These are phyloP conservation scores for Hortiboletus campestris DNA, from an alignment of 768 basidiomycete species.

Conservation along the genomic window DNA sequence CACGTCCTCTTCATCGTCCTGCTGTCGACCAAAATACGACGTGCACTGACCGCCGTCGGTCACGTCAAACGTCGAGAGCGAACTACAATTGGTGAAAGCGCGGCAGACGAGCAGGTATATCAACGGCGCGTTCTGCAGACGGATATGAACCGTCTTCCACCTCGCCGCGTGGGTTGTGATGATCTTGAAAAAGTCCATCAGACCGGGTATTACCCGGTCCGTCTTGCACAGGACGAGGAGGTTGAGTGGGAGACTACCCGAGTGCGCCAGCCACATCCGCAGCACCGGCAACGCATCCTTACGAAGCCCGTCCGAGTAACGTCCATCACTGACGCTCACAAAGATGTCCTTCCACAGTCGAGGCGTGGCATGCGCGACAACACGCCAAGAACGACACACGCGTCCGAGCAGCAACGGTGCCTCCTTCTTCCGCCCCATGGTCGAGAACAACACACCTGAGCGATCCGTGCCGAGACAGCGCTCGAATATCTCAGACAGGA, in stretches of 20 bases:
- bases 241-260: conserved; percentile 21
- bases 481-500: conserved; percentile 27
- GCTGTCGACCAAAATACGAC: conserved; percentile 3
- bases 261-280: conserved; percentile 21
- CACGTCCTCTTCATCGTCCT: not conserved
- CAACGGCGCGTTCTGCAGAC: conserved; percentile 18
- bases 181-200: conserved; percentile 18
- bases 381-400: conserved; percentile 31
- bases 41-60: conserved; percentile 18
- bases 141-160: conserved; percentile 23
- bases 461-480: conserved; percentile 12
- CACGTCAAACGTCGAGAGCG: conserved; percentile 18
- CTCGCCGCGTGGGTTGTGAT: conserved; percentile 13
- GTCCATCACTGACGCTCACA: conserved; percentile 20
- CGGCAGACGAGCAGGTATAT: conserved; percentile 11
- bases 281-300: conserved; percentile 20
- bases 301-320: conserved; percentile 19
- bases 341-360: conserved; percentile 25
- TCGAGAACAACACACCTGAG: not conserved
- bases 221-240: conserved; percentile 21
- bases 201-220: conserved; percentile 20
- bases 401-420: conserved; percentile 31
- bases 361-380: conserved; percentile 25
- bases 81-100: conserved; percentile 12
- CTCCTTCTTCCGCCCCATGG: not conserved